A percentile compares a stretch with the other conserved stretches of the same genome.
phyloP scores from a whole-genome alignment of 163 green algal genomes.

The Prototheca stagnorum region DNA sequence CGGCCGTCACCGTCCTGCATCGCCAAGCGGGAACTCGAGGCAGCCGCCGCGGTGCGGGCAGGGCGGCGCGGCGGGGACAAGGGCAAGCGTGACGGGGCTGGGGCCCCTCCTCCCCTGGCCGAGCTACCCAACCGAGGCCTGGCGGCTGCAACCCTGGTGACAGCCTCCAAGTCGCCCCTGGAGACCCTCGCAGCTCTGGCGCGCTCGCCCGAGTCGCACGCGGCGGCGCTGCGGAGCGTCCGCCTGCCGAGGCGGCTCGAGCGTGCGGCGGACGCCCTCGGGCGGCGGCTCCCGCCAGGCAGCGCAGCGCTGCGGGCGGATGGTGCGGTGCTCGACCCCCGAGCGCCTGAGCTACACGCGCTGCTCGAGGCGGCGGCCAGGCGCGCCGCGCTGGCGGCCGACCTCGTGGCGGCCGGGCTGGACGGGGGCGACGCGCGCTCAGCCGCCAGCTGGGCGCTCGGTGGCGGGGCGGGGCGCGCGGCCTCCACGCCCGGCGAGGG shows the following conservation, averaged over 20 bases:
- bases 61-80: neutral
- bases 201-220: constrained; percentile 56
- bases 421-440: no score
- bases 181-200: neutral
- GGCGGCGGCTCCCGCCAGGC: neutral
- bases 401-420: no score
- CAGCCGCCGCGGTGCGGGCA: neutral
- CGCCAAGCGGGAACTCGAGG: neutral
- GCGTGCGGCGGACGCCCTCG: constrained; percentile 24
- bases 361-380: constrained; percentile 19
- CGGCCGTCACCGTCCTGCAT: neutral
- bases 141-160: constrained; percentile 51
- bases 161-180: constrained; percentile 34
- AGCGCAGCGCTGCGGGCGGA: neutral
- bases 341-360: neutral
- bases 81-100: no score
- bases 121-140: constrained; percentile 76
- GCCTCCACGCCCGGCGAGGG: no score
- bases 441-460: no score
- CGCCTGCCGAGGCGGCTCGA: constrained; percentile 39
- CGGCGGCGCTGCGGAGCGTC: constrained; percentile 69
- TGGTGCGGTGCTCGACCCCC: neutral
- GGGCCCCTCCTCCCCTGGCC: constrained; percentile 15
- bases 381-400: constrained; percentile 26
- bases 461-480: no score